Evolutionary conservation across 192 early-diverging fungal species (phyloP), one percentile per base, ranked within the genome.

Genomic region (Backusella luteola): DNA sequence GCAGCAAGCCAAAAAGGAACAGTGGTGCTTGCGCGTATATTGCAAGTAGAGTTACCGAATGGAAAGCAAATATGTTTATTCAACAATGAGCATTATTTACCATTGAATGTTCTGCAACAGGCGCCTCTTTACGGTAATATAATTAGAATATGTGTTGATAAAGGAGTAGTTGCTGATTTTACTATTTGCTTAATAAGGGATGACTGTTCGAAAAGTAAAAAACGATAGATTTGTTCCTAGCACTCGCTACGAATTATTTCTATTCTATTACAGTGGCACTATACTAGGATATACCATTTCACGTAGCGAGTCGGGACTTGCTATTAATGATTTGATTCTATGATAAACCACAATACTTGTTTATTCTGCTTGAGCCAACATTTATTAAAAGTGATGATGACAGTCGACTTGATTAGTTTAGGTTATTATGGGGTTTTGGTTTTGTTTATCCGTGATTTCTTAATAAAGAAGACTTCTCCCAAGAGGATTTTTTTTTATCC

Each of bases 1-100:
- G 46, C 66, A 1, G 80, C 73, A 3, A 75, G 73, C 34, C 80
- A 81, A 46, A 81, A 77, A 53, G 80, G 80, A 49, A 72, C 59
- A 34, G 80, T 81, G 9, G 76, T 73, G 12, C 34, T 81, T 36
- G 63, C 74, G 34, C 66, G 80, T 32, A 19, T 81, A 14, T 56
- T 81, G 14, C 80, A 77, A 46, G 53, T 81, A 2, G 69, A 77
- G 26, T 73, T 78, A 21, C 72, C 67, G 4, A 59, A 66, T 35
- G 73, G 59, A 36, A 17, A 75, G 15, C 69, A 77, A 39, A 71
- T 71, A 15, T 75, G 70, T 53, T 14, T 81, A 17, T 78, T 81
- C 21, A 81, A 81, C 56, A 69, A 71, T 15, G 80, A 81, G 36
- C 21, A 49, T 0, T 81, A 78, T 72, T 17, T 81, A 5, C 80